Conservation (phyloP, 306 rosid genomes). For the Castanea sativa region DNA sequence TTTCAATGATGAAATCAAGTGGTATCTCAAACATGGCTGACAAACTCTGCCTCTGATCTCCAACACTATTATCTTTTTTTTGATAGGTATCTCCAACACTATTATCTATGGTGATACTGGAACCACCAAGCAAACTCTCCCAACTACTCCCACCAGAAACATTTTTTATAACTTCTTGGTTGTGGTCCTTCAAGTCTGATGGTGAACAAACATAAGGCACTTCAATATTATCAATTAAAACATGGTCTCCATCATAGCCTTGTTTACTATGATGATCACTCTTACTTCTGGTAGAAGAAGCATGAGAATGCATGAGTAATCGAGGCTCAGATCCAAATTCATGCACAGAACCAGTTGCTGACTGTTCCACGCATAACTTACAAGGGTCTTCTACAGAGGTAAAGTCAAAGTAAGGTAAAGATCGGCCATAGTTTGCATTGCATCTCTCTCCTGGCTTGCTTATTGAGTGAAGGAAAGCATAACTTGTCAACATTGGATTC, state of each 20-base stretch:
- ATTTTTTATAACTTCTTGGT: slow-evolving; percentile 26
- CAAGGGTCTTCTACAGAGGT: slow-evolving; percentile 73
- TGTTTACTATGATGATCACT: slow-evolving; percentile 31
- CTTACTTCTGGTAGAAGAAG: slow-evolving; percentile 28
- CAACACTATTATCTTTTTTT: slow-evolving; percentile 18
- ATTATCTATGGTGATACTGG: slow-evolving; percentile 24
- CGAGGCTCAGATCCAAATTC: slow-evolving; percentile 27
- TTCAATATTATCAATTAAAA: slow-evolving; percentile 30
- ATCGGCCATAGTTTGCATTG: slow-evolving; percentile 23
- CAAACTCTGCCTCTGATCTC: slow-evolving; percentile 33
- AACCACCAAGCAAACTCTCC: slow-evolving; percentile 72
- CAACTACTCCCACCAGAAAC: slow-evolving; percentile 85
- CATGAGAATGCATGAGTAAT: slow-evolving; percentile 21
- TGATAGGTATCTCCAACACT: slow-evolving; percentile 24
- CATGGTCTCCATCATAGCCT: slow-evolving; percentile 26
- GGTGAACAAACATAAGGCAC: slow-evolving; percentile 29
- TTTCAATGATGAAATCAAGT: slow-evolving; percentile 82
- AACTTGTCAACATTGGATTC: slow-evolving; percentile 73
- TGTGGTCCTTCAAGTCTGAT: slow-evolving; percentile 30
- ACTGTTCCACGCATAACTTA: slow-evolving; percentile 51
- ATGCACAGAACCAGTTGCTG: slow-evolving; percentile 28
- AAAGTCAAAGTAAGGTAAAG: slow-evolving; percentile 68
- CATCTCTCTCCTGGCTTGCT: slow-evolving; percentile 40
- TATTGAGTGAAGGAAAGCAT: slow-evolving; percentile 40
- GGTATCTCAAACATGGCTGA: slow-evolving; percentile 63